Evolutionary conservation across 345 rosid species (phyloP).

Genomic region (Gossypioides kirkii): DNA sequence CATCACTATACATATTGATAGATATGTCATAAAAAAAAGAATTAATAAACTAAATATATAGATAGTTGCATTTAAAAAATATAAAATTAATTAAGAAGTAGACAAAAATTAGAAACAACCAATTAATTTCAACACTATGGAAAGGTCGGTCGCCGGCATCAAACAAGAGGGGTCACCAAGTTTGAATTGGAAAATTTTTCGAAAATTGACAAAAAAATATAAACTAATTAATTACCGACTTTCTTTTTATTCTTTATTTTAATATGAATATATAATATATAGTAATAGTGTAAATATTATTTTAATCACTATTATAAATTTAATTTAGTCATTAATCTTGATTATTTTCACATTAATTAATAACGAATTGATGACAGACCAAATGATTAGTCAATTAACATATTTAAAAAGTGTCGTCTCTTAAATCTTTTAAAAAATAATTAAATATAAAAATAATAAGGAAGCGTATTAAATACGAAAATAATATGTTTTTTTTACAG

Average conservation of each 20-base stretch:
- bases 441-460: too few relatives aligned
- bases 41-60: neutral
- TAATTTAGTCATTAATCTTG: neutral
- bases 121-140: neutral
- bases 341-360: neutral
- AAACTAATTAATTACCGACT: slow-evolving; percentile 4
- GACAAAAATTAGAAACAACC: neutral
- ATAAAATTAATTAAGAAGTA: neutral
- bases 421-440: too few relatives aligned
- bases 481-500: too few relatives aligned
- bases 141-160: slow-evolving; percentile 9
- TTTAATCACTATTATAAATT: neutral
- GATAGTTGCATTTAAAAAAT: neutral
- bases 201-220: neutral
- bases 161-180: neutral
- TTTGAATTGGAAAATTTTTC: neutral
- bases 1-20: neutral
- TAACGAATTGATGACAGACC: too few relatives aligned
- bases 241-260: neutral
- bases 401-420: too few relatives aligned
- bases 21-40: neutral
- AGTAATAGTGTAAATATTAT: neutral
- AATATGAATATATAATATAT: neutral
- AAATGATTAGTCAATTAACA: too few relatives aligned
- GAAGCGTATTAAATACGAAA: too few relatives aligned